Conservation (phyloP, 768 basidiomycete genomes). For the Calocybe indica region DNA sequence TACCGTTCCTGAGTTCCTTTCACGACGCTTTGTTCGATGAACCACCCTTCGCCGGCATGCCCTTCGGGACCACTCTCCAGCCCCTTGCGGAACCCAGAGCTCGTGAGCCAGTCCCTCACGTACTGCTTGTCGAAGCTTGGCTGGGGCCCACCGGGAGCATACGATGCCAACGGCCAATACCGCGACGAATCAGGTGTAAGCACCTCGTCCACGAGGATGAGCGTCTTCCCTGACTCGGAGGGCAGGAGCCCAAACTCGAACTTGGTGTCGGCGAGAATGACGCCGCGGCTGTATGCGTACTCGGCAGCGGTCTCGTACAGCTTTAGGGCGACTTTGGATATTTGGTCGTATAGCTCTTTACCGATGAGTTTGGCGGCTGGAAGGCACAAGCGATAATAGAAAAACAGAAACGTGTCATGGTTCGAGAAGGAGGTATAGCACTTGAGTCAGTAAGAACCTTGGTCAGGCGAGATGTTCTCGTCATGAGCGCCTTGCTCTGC, state of each 20-base stretch:
- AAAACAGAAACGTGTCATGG: not conserved
- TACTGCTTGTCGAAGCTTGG: constrained; percentile 98
- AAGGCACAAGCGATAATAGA: not conserved
- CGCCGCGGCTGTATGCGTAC: constrained; percentile 66
- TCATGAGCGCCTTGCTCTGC: constrained; percentile 93
- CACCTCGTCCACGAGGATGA: constrained; percentile 94
- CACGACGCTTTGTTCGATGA: constrained; percentile 71
- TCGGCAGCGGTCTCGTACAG: constrained; percentile 72
- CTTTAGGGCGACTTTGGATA: constrained; percentile 55
- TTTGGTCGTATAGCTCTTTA: constrained; percentile 49
- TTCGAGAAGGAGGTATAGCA: not conserved
- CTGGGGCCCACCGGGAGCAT: constrained; percentile 70
- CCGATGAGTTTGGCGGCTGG: constrained; percentile 66
- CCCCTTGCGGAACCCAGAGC: constrained; percentile 68
- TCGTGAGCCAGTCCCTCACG: constrained; percentile 82
- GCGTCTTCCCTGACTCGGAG: constrained; percentile 29
- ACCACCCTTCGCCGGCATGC: constrained; percentile 68
- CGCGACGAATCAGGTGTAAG: constrained; percentile 96
- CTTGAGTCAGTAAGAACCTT: constrained; percentile 36
- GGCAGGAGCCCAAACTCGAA: constrained; percentile 92
- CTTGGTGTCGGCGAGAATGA: constrained; percentile 97
- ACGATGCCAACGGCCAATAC: constrained; percentile 84
- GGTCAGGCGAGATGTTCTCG: constrained; percentile 87
- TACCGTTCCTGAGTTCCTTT: constrained; percentile 76
- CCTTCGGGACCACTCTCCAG: constrained; percentile 70